Percentiles rank a stretch among this genome's conserved stretches.
Evolutionary conservation across 2,329 filamentous ascomycete genomes (phyloP).

Genomic region (Mycosphaerella sp.): DNA sequence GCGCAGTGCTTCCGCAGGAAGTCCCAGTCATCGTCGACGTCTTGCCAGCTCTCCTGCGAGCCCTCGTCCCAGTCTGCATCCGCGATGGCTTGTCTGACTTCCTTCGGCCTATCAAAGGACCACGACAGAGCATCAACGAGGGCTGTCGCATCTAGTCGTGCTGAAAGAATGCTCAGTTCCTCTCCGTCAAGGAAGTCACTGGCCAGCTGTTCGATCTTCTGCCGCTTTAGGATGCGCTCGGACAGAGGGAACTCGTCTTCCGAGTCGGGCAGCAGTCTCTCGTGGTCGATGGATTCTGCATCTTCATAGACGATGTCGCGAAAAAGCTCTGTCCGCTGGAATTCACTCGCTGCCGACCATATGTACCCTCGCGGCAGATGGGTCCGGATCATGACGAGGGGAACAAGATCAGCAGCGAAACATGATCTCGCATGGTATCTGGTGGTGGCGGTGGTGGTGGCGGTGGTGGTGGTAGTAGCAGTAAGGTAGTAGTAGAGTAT

Average conservation of each 20-base stretch:
- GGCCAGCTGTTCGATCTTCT: slow-evolving; percentile 55
- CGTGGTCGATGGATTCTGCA: slow-evolving; percentile 11
- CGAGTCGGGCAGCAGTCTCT: slow-evolving; percentile 51
- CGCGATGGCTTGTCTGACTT: background rate
- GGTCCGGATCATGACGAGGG: slow-evolving; percentile 25
- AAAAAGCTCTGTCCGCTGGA: slow-evolving; percentile 28
- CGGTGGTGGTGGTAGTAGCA: background rate
- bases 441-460: background rate
- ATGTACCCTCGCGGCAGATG: slow-evolving; percentile 28
- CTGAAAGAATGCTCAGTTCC: slow-evolving; percentile 53
- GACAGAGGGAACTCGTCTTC: slow-evolving; percentile 52
- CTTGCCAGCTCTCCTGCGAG: slow-evolving; percentile 7
- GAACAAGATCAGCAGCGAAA: background rate
- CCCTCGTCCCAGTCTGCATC: background rate
- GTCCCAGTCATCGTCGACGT: slow-evolving; percentile 17
- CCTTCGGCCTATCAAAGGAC: slow-evolving; percentile 36
- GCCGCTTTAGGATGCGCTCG: slow-evolving; percentile 45
- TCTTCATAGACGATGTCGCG: slow-evolving; percentile 25
- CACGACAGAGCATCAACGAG: slow-evolving; percentile 11
- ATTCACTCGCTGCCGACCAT: slow-evolving; percentile 28
- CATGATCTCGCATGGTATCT: background rate
- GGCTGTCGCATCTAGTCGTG: slow-evolving; percentile 33
- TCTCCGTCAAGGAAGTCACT: slow-evolving; percentile 53
- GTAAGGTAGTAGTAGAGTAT: too few species aligned
- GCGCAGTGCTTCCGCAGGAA: slow-evolving; percentile 5